phyloP scores from a whole-genome alignment of 768 basidiomycete genomes.

The Arthromyces matolae region DNA sequence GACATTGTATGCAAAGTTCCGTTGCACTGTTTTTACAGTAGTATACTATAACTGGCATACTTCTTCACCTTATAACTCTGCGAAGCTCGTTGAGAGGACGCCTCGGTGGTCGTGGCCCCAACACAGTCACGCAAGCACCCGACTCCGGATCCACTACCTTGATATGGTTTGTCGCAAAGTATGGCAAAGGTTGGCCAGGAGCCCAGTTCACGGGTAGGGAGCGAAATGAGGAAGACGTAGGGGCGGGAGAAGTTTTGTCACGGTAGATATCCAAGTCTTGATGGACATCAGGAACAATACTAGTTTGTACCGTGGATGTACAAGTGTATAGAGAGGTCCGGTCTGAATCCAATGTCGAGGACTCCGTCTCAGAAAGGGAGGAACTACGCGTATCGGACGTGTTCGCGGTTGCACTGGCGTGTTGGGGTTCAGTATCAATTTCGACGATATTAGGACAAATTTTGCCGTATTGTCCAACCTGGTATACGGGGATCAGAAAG shows the following conservation, averaged over 20 bases:
- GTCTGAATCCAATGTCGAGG: background rate
- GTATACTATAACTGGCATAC: no score
- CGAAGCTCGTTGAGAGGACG: background rate
- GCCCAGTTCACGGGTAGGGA: background rate
- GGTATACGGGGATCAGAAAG: no score
- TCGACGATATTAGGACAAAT: background rate
- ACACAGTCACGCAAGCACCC: background rate
- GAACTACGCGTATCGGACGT: background rate
- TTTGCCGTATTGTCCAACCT: background rate
- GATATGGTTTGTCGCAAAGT: background rate
- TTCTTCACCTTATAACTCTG: no score
- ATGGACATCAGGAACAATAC: background rate
- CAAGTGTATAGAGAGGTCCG: background rate
- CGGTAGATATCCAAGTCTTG: background rate
- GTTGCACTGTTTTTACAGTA: no score
- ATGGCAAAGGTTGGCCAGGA: background rate
- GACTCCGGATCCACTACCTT: background rate
- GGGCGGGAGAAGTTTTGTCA: background rate
- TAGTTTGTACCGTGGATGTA: no score
- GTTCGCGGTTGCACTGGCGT: background rate
- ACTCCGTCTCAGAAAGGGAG: background rate
- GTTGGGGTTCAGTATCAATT: background rate
- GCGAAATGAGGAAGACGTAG: background rate
- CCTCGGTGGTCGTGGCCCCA: background rate
- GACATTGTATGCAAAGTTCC: no score